These are phyloP conservation scores for Carex kokanica DNA, from an alignment of 176 grass and related monocot species.

Conservation along the genomic window DNA sequence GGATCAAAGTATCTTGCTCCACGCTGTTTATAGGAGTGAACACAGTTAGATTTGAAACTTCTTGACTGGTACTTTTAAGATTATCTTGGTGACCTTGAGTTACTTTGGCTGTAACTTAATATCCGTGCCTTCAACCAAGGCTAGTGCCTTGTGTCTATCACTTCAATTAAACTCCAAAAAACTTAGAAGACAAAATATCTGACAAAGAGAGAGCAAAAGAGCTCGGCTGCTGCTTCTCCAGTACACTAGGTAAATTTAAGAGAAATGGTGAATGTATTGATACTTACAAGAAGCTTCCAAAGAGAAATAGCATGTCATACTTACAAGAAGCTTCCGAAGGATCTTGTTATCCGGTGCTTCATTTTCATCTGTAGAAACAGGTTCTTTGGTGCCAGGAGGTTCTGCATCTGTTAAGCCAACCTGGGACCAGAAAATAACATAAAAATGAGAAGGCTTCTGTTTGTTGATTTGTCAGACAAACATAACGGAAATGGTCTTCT, in stretches of 20 bases:
- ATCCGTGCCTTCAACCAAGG: neutral
- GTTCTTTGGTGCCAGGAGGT: slow-evolving; percentile 30
- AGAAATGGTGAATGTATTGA: neutral
- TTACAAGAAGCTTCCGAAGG: slow-evolving; percentile 95
- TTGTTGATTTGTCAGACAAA: neutral
- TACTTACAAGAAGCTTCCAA: slow-evolving; percentile 92
- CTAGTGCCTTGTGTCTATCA: neutral
- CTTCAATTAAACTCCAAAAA: neutral
- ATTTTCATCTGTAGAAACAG: slow-evolving; percentile 36
- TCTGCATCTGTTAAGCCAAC: slow-evolving; percentile 33
- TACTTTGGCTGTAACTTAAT: neutral
- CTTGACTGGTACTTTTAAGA: neutral
- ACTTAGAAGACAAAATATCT: neutral
- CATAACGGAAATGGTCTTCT: neutral
- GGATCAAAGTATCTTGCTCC: slow-evolving; percentile 87
- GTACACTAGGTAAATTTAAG: neutral
- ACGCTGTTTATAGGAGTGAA: slow-evolving; percentile 52
- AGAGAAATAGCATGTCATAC: slow-evolving; percentile 29
- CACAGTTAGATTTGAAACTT: slow-evolving; percentile 9
- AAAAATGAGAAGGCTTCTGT: neutral
- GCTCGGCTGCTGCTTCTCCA: neutral
- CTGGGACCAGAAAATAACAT: slow-evolving; percentile 32
- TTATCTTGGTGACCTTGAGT: neutral
- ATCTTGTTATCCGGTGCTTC: slow-evolving; percentile 46
- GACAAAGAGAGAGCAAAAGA: neutral